phyloP scores from a whole-genome alignment of 345 rosid species.

The Eucalyptus sideroxylon region DNA sequence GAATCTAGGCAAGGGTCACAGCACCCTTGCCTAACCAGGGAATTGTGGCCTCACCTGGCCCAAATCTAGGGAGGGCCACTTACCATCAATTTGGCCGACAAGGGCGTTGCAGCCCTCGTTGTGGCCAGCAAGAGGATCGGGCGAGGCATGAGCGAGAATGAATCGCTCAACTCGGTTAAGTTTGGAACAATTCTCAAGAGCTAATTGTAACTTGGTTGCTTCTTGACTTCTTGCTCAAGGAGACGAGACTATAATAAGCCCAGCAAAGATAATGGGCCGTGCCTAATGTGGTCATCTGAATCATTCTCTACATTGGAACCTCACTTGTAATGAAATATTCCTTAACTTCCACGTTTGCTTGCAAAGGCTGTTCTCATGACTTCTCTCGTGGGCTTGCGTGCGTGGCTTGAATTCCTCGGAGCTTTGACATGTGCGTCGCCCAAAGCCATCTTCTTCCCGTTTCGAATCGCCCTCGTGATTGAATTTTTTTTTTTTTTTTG shows the following conservation, averaged over 20 bases:
- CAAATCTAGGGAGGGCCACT: background rate
- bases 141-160: background rate
- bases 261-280: background rate
- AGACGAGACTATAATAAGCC: background rate
- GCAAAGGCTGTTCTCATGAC: background rate
- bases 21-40: fast-evolving
- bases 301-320: background rate
- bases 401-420: background rate
- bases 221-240: background rate
- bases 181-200: background rate
- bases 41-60: fast-evolving
- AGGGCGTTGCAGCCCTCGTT: too few species aligned
- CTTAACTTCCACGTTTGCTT: background rate
- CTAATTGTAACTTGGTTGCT: background rate
- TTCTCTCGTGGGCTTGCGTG: background rate
- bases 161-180: background rate
- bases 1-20: too few species aligned
- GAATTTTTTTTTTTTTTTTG: too few species aligned
- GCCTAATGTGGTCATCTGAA: background rate
- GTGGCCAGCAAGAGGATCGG: too few species aligned
- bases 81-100: fast-evolving
- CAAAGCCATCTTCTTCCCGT: background rate
- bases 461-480: background rate
- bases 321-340: background rate
- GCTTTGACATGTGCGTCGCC: background rate